Evolutionary conservation across 352 stramenopile genomes (phyloP), one percentile per base, ranked within the genome.

Genomic region (Pythium plurisporium): DNA sequence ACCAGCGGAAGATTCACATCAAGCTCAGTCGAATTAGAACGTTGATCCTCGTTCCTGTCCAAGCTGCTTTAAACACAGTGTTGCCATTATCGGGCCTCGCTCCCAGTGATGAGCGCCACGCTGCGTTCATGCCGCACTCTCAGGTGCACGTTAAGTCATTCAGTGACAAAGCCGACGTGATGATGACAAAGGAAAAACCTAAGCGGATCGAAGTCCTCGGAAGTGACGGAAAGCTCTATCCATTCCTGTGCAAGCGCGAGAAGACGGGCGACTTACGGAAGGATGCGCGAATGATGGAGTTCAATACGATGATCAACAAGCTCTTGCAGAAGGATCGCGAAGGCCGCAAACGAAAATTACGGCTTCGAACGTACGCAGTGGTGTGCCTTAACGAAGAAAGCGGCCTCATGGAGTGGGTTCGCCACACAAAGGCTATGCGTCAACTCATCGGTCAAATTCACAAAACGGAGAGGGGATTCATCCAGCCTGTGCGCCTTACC

Each of bases 351-450:
- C 85, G 93, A 10, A 95, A 96, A 54, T 73, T 99, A 5, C 85
- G 95, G 17, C 72, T 99, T 30, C 87, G 96, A 0, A 99, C 97
- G 9, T 99, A 99, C 72, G 94, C 96, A 5, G 98, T 99, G 4
- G 96, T 99, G 14, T 99, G 96, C 72, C 78, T 99, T 47, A 98
- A 98, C 56, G 98, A 99, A 88, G 97, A 99, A 70, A 99, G 94
- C 71, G 97, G 97, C 5, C 82, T 99, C 44, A 92, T 99, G 57
- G 97, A 99, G 75, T 99, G 98, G 98, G 97, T 99, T n/a, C 86
- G 82, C 23, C 84, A 98, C 59, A 99, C 97, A 6, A 89, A 97
- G 42, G 94, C 95, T 4, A 91, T 99, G 84, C 82, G 86, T 22
- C 82, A 94, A 50, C 70, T 95, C 11, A 89, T 95, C 40, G 72